These are phyloP conservation scores for Podospora pseudopauciseta DNA, from an alignment of 495 filamentous ascomycete species.

Conservation along the genomic window DNA sequence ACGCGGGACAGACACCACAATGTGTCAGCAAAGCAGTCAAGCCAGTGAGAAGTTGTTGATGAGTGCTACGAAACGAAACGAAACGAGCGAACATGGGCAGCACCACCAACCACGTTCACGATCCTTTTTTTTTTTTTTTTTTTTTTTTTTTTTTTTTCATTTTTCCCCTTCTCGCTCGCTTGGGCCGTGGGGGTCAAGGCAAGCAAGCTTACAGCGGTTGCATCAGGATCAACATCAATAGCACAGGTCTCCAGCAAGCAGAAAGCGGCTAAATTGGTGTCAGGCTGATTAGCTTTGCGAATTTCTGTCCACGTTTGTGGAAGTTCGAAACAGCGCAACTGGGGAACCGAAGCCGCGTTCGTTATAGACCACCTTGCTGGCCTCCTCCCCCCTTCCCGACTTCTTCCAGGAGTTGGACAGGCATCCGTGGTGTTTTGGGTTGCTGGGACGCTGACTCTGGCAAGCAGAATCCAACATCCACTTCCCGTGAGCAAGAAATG, in stretches of 20 bases:
- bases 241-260: neutral
- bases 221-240: constrained; percentile 3
- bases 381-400: neutral
- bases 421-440: neutral
- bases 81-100: neutral
- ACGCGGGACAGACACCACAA: neutral
- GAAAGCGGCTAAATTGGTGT: constrained; percentile 8
- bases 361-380: neutral
- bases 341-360: neutral
- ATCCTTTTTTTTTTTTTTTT: neutral
- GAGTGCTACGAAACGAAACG: neutral
- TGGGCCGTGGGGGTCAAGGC: neutral
- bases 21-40: neutral
- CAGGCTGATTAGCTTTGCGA: constrained; percentile 5
- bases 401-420: neutral
- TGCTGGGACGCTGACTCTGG: neutral
- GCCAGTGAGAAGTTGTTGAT: neutral
- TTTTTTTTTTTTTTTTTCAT: neutral
- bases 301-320: neutral
- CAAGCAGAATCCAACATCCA: neutral
- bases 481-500: constrained; percentile 6
- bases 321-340: constrained; percentile 4
- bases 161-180: neutral
- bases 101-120: constrained; percentile 1
- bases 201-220: neutral